phyloP scores from a whole-genome alignment of 140 eudicot genomes.

The Senecio squalidus region DNA sequence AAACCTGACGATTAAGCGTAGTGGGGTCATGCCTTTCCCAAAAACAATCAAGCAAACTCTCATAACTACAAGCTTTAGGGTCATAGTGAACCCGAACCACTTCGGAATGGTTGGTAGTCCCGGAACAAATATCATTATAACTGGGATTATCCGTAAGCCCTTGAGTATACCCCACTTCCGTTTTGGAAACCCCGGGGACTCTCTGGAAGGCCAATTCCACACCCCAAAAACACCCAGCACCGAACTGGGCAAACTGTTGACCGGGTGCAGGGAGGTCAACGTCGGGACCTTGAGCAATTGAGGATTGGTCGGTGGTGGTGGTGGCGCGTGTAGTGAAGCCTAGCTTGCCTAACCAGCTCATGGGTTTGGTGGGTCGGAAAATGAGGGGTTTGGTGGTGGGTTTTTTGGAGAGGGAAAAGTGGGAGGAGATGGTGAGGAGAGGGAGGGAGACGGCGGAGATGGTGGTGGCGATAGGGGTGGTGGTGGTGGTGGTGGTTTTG shows the following conservation, averaged over 20 bases:
- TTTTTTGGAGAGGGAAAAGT: too few relatives aligned
- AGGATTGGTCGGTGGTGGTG: conserved; percentile 45
- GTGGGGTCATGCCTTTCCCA: conserved; percentile 93
- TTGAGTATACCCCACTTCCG: conserved; percentile 76
- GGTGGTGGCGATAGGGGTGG: conserved; percentile 37
- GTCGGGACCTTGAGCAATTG: conserved; percentile 83
- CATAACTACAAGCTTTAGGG: conserved; percentile 50
- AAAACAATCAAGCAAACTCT: conserved; percentile 57
- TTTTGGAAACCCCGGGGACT: conserved; percentile 79
- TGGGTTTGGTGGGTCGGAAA: conserved; percentile 32
- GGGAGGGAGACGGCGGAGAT: conserved; percentile 23
- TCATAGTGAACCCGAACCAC: conserved; percentile 86
- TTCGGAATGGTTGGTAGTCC: conserved; percentile 66
- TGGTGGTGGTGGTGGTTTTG: conserved; percentile 36
- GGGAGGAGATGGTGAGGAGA: conserved; percentile 7
- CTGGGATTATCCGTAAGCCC: conserved; percentile 57
- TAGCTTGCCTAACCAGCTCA: conserved; percentile 54
- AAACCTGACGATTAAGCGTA: conserved; percentile 83
- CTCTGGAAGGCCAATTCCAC: conserved; percentile 84
- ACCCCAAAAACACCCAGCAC: conserved; percentile 88
- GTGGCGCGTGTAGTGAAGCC: conserved; percentile 68
- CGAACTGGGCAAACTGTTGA: conserved; percentile 69
- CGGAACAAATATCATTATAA: conserved; percentile 74
- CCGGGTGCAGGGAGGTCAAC: conserved; percentile 79
- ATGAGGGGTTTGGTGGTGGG: conserved; percentile 27